Base-by-base conservation (phyloP, 208 protist genomes). In the Trypanosoma theileri region DNA sequence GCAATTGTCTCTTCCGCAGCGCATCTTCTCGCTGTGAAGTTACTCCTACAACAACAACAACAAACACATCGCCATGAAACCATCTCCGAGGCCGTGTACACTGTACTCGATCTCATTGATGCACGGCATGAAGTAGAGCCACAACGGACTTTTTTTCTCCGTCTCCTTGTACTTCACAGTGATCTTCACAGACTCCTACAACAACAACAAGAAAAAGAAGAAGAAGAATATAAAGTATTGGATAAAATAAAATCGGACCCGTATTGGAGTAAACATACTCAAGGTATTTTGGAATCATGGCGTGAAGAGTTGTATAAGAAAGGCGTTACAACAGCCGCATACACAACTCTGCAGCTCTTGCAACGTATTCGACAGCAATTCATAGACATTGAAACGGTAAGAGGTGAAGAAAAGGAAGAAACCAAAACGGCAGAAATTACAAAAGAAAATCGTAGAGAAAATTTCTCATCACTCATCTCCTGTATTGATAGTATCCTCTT, bases 101-200 rank as follows among this genome's bases (percentile, higher is more conserved):
- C 82, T 16, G 45, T 80, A 7, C 58, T 82, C n/a, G 64, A 77
- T 31, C 7, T 73, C 14, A 77, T 73, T 26, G 53, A 77, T 10
- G 45, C 54, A 50, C 22, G 48, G 56, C 67, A 77, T 52, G 52
- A 57, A 35, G 52, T 61, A 41, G 56, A 63, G 17, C 64, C 77
- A 17, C 72, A 77, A 59, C 59, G 83, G 13, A 81, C 71, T 0
- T 76, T 85, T 71, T 85, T 85, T 59, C 55, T 89, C 35, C 76
- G 83, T 26, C 41, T 79, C 0, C 35, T 85, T 59, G 54, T 69
- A 12, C 61, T 88, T 9, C 51, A 80, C 12, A 40, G 65, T 22
- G 76, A 76, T 11, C 9, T 81, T 58, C 16, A 44, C 16, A 16
- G 17, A 31, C 0, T 21, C 16, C 35, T 45, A 19, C 28, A 45